A percentile compares a stretch with the other conserved stretches of the same genome.
These are phyloP conservation scores for Leishmania gerbilli DNA, from an alignment of 208 protist species.

Conservation along the genomic window DNA sequence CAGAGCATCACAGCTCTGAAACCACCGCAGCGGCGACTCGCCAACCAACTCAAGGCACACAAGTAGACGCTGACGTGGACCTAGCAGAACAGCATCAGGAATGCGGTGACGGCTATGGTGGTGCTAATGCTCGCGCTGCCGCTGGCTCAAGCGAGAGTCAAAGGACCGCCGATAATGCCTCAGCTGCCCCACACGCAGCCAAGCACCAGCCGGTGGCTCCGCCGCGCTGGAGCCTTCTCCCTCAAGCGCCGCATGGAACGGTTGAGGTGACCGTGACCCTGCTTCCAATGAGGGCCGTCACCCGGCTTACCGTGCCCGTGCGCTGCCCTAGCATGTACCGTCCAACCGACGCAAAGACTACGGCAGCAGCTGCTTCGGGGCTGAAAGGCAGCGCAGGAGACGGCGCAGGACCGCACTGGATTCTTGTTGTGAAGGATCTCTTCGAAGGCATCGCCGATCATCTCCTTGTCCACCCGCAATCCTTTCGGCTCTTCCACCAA, in stretches of 20 bases:
- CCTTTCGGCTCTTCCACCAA: slow-evolving; percentile 56
- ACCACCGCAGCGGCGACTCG: slow-evolving; percentile 9
- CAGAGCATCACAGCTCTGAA: not conserved
- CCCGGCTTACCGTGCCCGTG: slow-evolving; percentile 34
- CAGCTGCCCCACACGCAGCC: not conserved
- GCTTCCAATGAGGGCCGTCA: slow-evolving; percentile 33
- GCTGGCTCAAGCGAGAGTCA: not conserved
- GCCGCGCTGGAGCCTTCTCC: slow-evolving; percentile 14
- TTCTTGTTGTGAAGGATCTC: slow-evolving; percentile 51
- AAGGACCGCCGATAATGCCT: not conserved
- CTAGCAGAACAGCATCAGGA: not conserved
- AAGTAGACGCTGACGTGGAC: slow-evolving; percentile 32
- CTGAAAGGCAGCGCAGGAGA: not conserved
- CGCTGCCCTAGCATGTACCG: slow-evolving; percentile 21
- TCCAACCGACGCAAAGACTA: slow-evolving; percentile 1
- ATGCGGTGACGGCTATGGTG: not conserved
- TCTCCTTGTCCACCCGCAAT: slow-evolving; percentile 64
- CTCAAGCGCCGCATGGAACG: slow-evolving; percentile 34
- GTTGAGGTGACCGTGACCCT: slow-evolving; percentile 35
- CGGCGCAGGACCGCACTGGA: slow-evolving; percentile 30
- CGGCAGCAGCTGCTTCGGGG: not conserved
- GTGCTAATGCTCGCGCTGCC: not conserved
- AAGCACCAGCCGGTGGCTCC: slow-evolving; percentile 2
- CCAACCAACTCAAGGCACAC: slow-evolving; percentile 39
- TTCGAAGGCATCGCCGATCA: slow-evolving; percentile 63